A percentile compares a stretch with the other conserved stretches of the same genome.
Evolutionary conservation across 2,329 filamentous ascomycete genomes (phyloP).

Genomic region (Fusarium udum): DNA sequence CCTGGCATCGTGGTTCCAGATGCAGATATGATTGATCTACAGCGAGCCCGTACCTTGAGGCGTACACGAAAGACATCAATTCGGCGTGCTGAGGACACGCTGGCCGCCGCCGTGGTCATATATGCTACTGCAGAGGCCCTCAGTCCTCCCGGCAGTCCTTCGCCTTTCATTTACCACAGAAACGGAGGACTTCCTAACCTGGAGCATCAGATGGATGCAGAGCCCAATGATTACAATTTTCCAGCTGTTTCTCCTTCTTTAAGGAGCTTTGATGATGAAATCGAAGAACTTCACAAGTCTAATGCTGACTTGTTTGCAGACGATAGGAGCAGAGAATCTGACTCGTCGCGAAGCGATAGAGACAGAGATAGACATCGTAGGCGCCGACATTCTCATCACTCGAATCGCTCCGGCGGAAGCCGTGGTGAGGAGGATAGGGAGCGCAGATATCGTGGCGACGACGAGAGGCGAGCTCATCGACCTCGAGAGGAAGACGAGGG

Average conservation of each 20-base stretch:
- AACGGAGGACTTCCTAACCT: conserved; percentile 43
- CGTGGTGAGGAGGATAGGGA: conserved; percentile 47
- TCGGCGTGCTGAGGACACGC: conserved; percentile 60
- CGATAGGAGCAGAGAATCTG: conserved; percentile 55
- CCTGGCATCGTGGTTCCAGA: conserved; percentile 59
- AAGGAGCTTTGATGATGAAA: conserved; percentile 50
- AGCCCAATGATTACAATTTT: conserved; percentile 44
- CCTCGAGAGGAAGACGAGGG: conserved; percentile 41
- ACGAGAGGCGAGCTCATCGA: conserved; percentile 38
- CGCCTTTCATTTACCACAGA: conserved; percentile 34
- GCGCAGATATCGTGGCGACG: conserved; percentile 34
- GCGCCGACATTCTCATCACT: conserved; percentile 53
- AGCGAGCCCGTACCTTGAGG: conserved; percentile 56
- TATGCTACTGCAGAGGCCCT: conserved; percentile 61
- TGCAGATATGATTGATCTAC: conserved; percentile 49
- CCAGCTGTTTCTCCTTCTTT: conserved; percentile 47
- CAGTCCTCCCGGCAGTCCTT: conserved; percentile 52
- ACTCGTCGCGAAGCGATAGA: conserved; percentile 50
- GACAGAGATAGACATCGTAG: conserved; percentile 54
- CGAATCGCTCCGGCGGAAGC: conserved; percentile 44
- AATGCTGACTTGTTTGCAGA: conserved; percentile 67
- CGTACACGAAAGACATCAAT: conserved; percentile 57
- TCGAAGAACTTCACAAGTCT: conserved; percentile 55
- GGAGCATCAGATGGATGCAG: conserved; percentile 40
- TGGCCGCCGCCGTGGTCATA: conserved; percentile 64